phyloP scores from a whole-genome alignment of 2,329 filamentous ascomycete species.

The Neoarthrinium moseri region DNA sequence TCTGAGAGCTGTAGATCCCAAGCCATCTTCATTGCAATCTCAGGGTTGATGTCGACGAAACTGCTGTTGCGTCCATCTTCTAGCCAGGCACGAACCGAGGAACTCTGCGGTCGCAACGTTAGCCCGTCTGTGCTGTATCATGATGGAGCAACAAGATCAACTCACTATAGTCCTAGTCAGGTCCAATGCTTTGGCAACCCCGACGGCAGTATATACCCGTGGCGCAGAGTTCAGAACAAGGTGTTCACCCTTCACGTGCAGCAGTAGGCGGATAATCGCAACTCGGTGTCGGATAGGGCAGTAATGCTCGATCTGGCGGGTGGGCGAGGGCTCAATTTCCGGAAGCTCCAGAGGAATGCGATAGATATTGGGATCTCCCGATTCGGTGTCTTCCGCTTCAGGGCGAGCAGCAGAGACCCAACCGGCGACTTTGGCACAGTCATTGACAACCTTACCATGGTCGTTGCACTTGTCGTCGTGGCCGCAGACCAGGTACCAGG shows the following conservation, averaged over 20 bases:
- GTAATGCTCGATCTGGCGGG: constrained; percentile 53
- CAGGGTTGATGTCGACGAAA: constrained; percentile 64
- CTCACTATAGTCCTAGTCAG: constrained; percentile 43
- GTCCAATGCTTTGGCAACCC: constrained; percentile 59
- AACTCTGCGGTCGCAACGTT: constrained; percentile 31
- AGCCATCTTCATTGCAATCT: constrained; percentile 59
- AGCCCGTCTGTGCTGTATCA: neutral
- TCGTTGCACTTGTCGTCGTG: constrained; percentile 40
- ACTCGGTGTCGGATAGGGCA: constrained; percentile 62
- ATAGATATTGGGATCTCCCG: too few species aligned
- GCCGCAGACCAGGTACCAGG: constrained; percentile 40
- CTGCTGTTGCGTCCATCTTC: constrained; percentile 49
- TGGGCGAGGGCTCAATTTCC: constrained; percentile 12
- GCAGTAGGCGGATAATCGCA: constrained; percentile 61
- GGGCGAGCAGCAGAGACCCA: constrained; percentile 8
- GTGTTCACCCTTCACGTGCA: constrained; percentile 53
- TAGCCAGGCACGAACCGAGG: constrained; percentile 58
- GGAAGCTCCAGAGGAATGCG: constrained; percentile 17
- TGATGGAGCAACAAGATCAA: neutral
- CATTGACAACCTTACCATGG: constrained; percentile 16
- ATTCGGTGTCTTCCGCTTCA: neutral
- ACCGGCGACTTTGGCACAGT: constrained; percentile 1
- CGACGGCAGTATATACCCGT: constrained; percentile 66
- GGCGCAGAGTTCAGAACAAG: constrained; percentile 62
- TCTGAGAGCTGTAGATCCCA: constrained; percentile 41